These are phyloP conservation scores for Suhomyces kunorum DNA, from an alignment of 1,139 yeast species.

Conservation along the genomic window DNA sequence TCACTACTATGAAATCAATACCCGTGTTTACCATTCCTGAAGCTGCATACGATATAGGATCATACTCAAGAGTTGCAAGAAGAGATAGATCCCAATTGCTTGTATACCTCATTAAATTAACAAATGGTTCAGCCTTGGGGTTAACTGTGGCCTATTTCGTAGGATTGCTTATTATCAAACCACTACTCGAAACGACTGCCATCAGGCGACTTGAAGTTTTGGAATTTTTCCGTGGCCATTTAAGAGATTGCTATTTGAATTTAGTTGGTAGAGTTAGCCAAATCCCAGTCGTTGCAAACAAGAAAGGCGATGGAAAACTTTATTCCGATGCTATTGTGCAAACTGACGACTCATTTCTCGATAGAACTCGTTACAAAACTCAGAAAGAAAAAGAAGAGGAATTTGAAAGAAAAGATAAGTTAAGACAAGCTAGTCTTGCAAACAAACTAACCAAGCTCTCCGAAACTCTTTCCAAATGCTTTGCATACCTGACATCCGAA, in stretches of 20 bases:
- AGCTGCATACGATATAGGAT: constrained; percentile 39
- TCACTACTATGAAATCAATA: constrained; percentile 16
- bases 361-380: constrained; percentile 12
- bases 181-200: constrained; percentile 36
- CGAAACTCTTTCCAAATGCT: constrained; percentile 27
- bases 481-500: constrained; percentile 33
- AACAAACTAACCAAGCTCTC: constrained; percentile 28
- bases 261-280: constrained; percentile 38
- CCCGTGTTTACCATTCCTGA: constrained; percentile 48
- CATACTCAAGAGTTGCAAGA: constrained; percentile 17
- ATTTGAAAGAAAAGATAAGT: constrained; percentile 25
- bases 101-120: constrained; percentile 32
- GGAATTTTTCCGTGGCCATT: constrained; percentile 34
- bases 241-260: constrained; percentile 41
- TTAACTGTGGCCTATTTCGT: constrained; percentile 34
- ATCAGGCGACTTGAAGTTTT: constrained; percentile 37
- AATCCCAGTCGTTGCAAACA: constrained; percentile 43
- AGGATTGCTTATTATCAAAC: constrained; percentile 37
- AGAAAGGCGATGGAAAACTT: constrained; percentile 35
- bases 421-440: constrained; percentile 28
- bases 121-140: constrained; percentile 39
- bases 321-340: constrained; percentile 46
- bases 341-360: constrained; percentile 32
- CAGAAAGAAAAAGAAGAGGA: constrained; percentile 20
- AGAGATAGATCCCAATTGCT: constrained; percentile 31